Evolutionary conservation across 192 early-diverging fungal genomes (phyloP).

Genomic region (Rhizophlyctis rosea): DNA sequence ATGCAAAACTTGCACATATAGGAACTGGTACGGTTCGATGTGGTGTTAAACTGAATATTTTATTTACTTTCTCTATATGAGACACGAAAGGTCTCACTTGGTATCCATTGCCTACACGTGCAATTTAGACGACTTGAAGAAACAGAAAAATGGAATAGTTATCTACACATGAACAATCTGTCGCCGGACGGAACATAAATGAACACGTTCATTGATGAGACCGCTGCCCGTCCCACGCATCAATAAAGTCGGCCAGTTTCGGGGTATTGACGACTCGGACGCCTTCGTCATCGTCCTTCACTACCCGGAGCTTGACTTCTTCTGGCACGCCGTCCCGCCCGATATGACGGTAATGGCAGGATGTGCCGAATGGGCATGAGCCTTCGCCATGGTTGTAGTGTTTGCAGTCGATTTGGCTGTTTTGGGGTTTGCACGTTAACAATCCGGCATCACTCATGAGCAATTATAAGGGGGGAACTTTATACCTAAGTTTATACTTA

Average conservation of each 20-base stretch:
- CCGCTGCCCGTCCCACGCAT: slow-evolving; percentile 11
- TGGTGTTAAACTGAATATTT: no score
- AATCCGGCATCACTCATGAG: slow-evolving; percentile 8
- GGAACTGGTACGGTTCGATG: no score
- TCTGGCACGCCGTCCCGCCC: slow-evolving; percentile 35
- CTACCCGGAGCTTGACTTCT: slow-evolving; percentile 28
- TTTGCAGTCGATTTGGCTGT: slow-evolving; percentile 44
- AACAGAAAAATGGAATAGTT: no score
- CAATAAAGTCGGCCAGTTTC: slow-evolving; percentile 44
- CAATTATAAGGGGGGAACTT: no score
- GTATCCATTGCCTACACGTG: no score
- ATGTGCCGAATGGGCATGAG: slow-evolving; percentile 51
- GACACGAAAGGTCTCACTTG: no score
- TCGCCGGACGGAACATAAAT: no score
- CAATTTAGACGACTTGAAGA: no score
- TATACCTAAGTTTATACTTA: slow-evolving; percentile 40
- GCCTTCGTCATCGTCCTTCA: slow-evolving; percentile 30
- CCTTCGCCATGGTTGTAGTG: slow-evolving; percentile 46
- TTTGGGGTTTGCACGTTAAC: background rate
- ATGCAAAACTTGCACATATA: no score
- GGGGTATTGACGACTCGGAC: slow-evolving; percentile 28
- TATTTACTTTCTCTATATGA: no score
- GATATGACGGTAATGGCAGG: slow-evolving; percentile 51
- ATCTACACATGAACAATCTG: no score
- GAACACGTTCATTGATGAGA: no score